Conservation (phyloP, 805 yeast species). For the Candida maesae region DNA sequence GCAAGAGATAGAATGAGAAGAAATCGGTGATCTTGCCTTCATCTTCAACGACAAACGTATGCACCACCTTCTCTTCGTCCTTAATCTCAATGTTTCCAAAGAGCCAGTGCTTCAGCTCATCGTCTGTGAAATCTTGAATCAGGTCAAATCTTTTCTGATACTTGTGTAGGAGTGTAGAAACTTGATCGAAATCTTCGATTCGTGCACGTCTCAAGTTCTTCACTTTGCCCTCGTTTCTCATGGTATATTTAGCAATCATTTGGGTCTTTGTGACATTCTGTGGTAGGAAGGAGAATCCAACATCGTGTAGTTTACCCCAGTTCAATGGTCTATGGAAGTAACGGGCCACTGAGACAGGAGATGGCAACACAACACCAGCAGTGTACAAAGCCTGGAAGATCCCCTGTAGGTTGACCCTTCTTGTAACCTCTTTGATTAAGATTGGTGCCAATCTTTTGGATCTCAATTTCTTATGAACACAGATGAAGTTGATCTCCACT, state of each 20-base stretch:
- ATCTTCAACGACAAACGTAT: conserved; percentile 68
- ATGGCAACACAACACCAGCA: conserved; percentile 86
- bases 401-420: conserved; percentile 78
- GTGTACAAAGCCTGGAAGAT: conserved; percentile 97
- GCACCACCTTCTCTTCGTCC: conserved; percentile 51
- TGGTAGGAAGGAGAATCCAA: conserved; percentile 85
- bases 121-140: conserved; percentile 62
- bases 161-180: conserved; percentile 50
- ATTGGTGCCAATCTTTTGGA: conserved; percentile 94
- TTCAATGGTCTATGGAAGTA: conserved; percentile 92
- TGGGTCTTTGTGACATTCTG: conserved; percentile 60
- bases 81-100: conserved; percentile 42
- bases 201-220: conserved; percentile 51
- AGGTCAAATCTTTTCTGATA: conserved; percentile 73
- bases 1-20: conserved; percentile 83
- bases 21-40: conserved; percentile 75
- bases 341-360: conserved; percentile 86
- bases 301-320: conserved; percentile 86
- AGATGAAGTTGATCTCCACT: conserved; percentile 89
- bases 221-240: conserved; percentile 50
- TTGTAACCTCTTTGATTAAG: conserved; percentile 87
- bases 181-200: conserved; percentile 59
- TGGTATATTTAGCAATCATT: conserved; percentile 65
- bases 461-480: conserved; percentile 91
- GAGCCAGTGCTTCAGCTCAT: conserved; percentile 80